Evolutionary conservation across 192 early-diverging fungal species (phyloP).

Genomic region (Borealophlyctis nickersoniae): DNA sequence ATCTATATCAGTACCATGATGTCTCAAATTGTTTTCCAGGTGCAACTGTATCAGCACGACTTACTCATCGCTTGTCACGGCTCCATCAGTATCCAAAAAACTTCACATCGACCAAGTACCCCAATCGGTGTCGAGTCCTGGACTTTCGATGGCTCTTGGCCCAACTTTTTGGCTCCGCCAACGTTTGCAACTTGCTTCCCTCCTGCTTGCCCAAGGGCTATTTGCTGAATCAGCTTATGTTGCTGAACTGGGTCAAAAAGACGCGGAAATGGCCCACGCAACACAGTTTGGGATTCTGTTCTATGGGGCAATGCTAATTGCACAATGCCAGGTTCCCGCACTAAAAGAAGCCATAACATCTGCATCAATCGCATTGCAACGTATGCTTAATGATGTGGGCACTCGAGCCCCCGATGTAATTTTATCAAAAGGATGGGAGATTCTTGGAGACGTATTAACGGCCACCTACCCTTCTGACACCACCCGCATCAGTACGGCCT

Average conservation of each 20-base stretch:
- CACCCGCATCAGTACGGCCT: neutral
- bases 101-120: neutral
- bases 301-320: neutral
- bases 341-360: neutral
- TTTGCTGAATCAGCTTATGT: neutral
- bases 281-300: neutral
- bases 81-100: slow-evolving; percentile 1
- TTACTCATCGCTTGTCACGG: neutral
- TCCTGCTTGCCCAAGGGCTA: slow-evolving; percentile 3
- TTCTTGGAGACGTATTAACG: slow-evolving; percentile 10
- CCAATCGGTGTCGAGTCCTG: neutral
- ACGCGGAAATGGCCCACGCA: neutral
- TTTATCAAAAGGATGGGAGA: slow-evolving; percentile 11
- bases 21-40: neutral
- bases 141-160: neutral
- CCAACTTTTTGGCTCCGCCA: neutral
- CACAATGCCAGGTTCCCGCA: slow-evolving; percentile 4
- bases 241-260: neutral
- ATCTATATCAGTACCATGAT: neutral
- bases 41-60: slow-evolving; percentile 2
- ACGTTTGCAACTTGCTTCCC: neutral
- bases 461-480: neutral
- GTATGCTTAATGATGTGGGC: neutral
- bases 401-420: neutral
- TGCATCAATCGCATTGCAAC: neutral